phyloP scores from a whole-genome alignment of 192 early-diverging fungal species.

The Glomus cerebriforme region DNA sequence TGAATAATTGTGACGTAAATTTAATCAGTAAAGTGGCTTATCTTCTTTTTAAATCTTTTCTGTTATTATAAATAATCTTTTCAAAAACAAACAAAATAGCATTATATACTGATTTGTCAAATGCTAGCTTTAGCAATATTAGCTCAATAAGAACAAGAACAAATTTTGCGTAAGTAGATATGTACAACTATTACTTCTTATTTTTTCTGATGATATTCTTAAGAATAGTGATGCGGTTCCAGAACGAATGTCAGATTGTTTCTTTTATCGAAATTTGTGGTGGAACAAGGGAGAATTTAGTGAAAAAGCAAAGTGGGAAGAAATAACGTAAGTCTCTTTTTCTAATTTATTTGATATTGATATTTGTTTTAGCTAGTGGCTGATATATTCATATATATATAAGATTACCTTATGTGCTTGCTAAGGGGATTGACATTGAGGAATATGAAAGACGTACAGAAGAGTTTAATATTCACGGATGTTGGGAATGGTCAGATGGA shows the following conservation, averaged over 20 bases:
- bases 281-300: slow-evolving; percentile 30
- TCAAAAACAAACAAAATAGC: not conserved
- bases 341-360: slow-evolving; percentile 20
- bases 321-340: slow-evolving; percentile 27
- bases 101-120: not conserved
- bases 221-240: slow-evolving; percentile 22
- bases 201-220: slow-evolving; percentile 23
- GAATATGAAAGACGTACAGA: slow-evolving; percentile 30
- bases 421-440: slow-evolving; percentile 10
- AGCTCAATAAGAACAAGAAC: slow-evolving; percentile 25
- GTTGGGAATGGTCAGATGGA: slow-evolving; percentile 24
- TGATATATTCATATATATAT: slow-evolving; percentile 18
- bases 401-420: slow-evolving; percentile 27
- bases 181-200: slow-evolving; percentile 23
- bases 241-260: slow-evolving; percentile 22
- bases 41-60: too few relatives aligned
- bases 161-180: slow-evolving; percentile 7
- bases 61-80: too few relatives aligned
- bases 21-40: too few relatives aligned
- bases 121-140: slow-evolving; percentile 9
- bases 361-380: slow-evolving; percentile 25
- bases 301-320: slow-evolving; percentile 24
- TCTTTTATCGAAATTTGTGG: slow-evolving; percentile 28
- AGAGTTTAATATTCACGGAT: slow-evolving; percentile 20
- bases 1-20: too few relatives aligned